Conservation (phyloP, 164 flowering plant genomes). For the Dillenia suffruticosa region DNA sequence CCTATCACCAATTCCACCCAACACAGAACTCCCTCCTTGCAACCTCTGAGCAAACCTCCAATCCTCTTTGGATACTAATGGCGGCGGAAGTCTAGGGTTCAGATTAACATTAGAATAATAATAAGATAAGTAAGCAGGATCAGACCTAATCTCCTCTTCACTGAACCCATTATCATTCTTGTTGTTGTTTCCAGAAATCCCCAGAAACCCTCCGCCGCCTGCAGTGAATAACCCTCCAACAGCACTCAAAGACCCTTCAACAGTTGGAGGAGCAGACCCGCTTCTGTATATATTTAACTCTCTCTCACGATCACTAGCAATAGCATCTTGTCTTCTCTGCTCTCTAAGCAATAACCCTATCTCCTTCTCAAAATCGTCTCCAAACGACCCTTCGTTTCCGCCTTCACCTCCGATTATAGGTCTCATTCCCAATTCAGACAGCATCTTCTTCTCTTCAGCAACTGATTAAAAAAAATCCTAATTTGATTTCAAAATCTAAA, state of each 20-base stretch:
- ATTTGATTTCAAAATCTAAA: not conserved
- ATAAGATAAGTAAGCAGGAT: slow-evolving; percentile 61
- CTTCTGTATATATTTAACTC: slow-evolving; percentile 70
- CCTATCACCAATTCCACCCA: slow-evolving; percentile 72
- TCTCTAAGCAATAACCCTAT: slow-evolving; percentile 56
- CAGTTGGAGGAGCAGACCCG: slow-evolving; percentile 84
- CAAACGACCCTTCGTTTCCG: slow-evolving; percentile 47
- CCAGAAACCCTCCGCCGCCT: slow-evolving; percentile 28
- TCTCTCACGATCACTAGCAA: slow-evolving; percentile 51
- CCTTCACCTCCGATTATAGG: slow-evolving; percentile 36
- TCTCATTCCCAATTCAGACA: slow-evolving; percentile 62
- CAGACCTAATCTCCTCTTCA: slow-evolving; percentile 72
- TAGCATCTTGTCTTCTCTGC: slow-evolving; percentile 52
- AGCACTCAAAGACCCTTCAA: slow-evolving; percentile 77
- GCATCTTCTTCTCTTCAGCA: slow-evolving; percentile 28
- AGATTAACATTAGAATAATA: slow-evolving; percentile 62
- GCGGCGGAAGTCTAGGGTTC: slow-evolving; percentile 80
- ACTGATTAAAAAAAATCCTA: not conserved
- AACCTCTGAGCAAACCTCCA: slow-evolving; percentile 65
- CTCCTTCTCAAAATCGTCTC: slow-evolving; percentile 70
- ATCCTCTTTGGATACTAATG: slow-evolving; percentile 65
- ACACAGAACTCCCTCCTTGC: slow-evolving; percentile 47
- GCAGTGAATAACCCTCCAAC: slow-evolving; percentile 56
- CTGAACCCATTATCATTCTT: slow-evolving; percentile 33
- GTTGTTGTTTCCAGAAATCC: slow-evolving; percentile 27